Base-by-base conservation (phyloP, 2,329 filamentous ascomycete genomes). In the Penicillium vulpinum region DNA sequence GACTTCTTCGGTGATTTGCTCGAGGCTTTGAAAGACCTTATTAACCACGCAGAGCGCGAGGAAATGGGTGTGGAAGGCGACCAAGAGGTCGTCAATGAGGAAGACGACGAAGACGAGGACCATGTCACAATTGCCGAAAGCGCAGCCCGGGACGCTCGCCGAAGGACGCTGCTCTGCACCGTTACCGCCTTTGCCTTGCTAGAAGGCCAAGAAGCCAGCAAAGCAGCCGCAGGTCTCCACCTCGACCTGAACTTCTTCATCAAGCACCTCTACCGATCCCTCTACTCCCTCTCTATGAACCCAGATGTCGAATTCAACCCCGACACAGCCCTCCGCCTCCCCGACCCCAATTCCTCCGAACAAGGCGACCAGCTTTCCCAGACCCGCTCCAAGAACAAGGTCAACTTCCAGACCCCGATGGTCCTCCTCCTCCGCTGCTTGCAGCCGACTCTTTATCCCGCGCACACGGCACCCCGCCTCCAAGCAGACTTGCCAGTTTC, bases 1-100 rank as follows among this genome's bases (percentile, higher is more conserved):
- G 91, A 99, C 72, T 97, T 99, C 80, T 99, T 99, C 68, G 94
- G 93, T 28, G 94, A 99, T 71, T 82, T 99, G 29, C 84, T 99
- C 11, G 94, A 97, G 76, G 93, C 92, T 0, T 81, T 99, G 38
- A 95, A 96, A 74, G 94, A 99, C 62, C 84, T 99, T 43, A 93
- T 97, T 67, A 85, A 86, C 4, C 85, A 92, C 64, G 88, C 89
- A 51, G 84, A 88, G 43, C 66, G 69, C 21, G 66, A 71, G 15
- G 69, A 75, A 18, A 74, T 80, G 56, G 70, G 77, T n/a, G 71
- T 67, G 16, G 80, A 82, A 0, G 79, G 82, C 16, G 80, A 80
- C 4, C 73, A 77, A 38, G 71, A 74, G n/a, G 74, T 52, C 28
- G 28, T 44, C 74, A 2, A 65, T 10, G 63, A 63, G 2, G 61